Evolutionary conservation across 2,329 filamentous ascomycete genomes (phyloP), one percentile per base, ranked within the genome.

Genomic region (Pseudofabraea citricarpa): DNA sequence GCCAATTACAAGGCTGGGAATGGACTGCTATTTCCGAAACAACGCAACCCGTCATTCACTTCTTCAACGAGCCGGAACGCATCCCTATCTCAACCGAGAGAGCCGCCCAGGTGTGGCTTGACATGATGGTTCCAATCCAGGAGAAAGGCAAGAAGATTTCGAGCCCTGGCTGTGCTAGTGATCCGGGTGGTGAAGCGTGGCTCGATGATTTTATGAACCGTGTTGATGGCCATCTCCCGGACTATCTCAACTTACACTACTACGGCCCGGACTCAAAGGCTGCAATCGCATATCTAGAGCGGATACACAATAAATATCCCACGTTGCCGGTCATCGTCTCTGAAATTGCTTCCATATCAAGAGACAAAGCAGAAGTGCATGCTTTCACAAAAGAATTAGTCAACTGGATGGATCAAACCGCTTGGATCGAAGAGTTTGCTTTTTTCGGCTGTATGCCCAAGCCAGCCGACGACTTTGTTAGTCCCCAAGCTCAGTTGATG

Each of bases 51-150:
- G 59, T 70, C 23, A 59, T 71, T 9, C 66, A 70, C 47, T 72
- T 64, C 49, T 66, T 70, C 62, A 72, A 72, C 50, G 69, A 72
- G 54, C 69, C 69, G 6, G 68, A 72, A 46, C 60, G 66, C 23
- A 55, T 57, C 38, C 60, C 60, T 12, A 61, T 66, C 15, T 59
- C 51, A 15, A 52, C 56, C 1, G 51, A 61, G 44, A 53, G 63
- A 41, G 69, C 69, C 7, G 65, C 62, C 6, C 54, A 61, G 8
- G 54, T 62, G 43, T 73, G 67, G 67, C 50, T 52, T 31, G 50
- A 59, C 12, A 59, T 65, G 40, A 62, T 71, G 47, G 50, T 70
- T 49, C 58, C 63, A 29, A 38, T 67, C 54, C 53, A 54, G 26
- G 46, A 56, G 27, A 56, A 55, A 20, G 46, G 55, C 19, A 64